Evolutionary conservation across 2,329 filamentous ascomycete species (phyloP).

Genomic region (Apiospora marii): DNA sequence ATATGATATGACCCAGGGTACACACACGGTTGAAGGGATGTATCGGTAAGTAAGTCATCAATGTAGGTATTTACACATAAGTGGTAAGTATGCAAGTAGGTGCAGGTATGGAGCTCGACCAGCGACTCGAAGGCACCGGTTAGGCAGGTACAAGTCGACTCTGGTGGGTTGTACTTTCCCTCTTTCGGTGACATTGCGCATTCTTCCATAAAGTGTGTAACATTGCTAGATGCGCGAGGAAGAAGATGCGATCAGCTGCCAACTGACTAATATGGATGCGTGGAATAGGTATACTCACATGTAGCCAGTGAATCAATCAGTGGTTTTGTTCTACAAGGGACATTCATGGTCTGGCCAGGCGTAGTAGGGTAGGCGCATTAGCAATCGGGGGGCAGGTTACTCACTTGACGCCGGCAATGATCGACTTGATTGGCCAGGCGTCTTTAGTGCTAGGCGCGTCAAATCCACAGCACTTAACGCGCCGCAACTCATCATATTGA

Average conservation of each 20-base stretch:
- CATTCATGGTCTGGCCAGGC: background rate
- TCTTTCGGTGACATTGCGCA: background rate
- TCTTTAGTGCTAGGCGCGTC: slow-evolving; percentile 9
- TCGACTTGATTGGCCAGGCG: background rate
- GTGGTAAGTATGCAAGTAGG: background rate
- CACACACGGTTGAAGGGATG: background rate
- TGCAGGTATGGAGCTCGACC: background rate
- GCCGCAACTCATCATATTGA: background rate
- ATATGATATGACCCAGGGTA: slow-evolving; percentile 2
- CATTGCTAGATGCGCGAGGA: background rate
- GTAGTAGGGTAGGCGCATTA: background rate
- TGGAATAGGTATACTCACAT: background rate
- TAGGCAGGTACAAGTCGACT: background rate
- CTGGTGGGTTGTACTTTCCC: background rate
- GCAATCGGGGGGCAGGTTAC: background rate
- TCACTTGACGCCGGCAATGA: background rate
- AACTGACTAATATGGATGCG: background rate
- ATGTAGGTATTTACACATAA: background rate
- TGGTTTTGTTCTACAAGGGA: too few species aligned
- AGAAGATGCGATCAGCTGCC: background rate
- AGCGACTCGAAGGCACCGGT: background rate
- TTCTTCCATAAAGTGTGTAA: background rate
- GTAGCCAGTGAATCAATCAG: background rate
- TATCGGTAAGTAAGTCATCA: background rate
- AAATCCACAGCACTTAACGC: slow-evolving; percentile 17